These are phyloP conservation scores for Penicillium silybi DNA, from an alignment of 495 filamentous ascomycete genomes.

Conservation along the genomic window DNA sequence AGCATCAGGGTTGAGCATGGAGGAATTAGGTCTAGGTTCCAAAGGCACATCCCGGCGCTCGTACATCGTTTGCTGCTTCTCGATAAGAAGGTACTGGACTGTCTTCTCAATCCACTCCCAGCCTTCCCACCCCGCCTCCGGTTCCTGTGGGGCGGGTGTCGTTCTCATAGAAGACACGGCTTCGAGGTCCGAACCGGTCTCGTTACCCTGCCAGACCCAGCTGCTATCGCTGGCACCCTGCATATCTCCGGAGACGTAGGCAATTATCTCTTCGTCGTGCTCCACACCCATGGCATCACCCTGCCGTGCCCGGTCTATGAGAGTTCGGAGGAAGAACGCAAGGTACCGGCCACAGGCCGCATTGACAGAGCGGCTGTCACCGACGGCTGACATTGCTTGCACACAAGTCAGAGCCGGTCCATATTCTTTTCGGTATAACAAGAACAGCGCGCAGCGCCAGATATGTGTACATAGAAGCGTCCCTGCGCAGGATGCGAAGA, in stretches of 20 bases:
- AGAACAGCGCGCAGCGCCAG: conserved; percentile 82
- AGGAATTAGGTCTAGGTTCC: conserved; percentile 21
- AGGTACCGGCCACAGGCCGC: conserved; percentile 77
- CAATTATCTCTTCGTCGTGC: conserved; percentile 87
- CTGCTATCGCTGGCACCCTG: conserved; percentile 74
- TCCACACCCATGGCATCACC: conserved; percentile 51
- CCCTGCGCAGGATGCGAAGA: conserved; percentile 52
- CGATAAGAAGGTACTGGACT: conserved; percentile 42
- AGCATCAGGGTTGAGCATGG: conserved; percentile 31
- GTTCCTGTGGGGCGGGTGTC: conserved; percentile 4
- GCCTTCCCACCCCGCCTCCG: conserved; percentile 42
- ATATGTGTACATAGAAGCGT: conserved; percentile 78
- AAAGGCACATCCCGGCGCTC: conserved; percentile 2
- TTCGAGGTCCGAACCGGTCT: conserved; percentile 41
- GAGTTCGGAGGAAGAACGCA: conserved; percentile 70
- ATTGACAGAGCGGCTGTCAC: conserved; percentile 65
- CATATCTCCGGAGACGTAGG: conserved; percentile 84
- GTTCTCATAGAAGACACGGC: conserved; percentile 16
- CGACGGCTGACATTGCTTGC: conserved; percentile 63
- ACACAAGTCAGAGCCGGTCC: conserved; percentile 68
- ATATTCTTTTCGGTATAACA: conserved; percentile 70
- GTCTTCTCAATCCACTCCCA: conserved; percentile 53
- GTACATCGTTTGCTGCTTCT: conserved; percentile 31
- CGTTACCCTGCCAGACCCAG: conserved; percentile 83
- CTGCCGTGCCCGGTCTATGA: conserved; percentile 56